These are phyloP conservation scores for Kluyveromyces dobzhanskii DNA, from an alignment of 805 yeast genomes.

Conservation along the genomic window DNA sequence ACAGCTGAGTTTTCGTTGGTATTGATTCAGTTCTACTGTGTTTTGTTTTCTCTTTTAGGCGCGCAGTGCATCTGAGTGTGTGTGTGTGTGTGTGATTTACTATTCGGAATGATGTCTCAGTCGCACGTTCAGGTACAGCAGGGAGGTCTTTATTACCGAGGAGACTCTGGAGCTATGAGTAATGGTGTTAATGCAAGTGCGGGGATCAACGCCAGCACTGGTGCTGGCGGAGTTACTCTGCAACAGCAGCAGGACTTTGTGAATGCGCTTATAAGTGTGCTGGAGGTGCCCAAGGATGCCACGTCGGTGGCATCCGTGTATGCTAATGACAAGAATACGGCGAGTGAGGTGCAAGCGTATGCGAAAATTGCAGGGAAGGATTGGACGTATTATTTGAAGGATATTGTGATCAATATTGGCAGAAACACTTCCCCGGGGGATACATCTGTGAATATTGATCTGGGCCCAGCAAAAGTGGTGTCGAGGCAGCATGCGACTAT, in stretches of 20 bases:
- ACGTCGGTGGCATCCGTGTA: constrained; percentile 68
- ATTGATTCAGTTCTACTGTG: too few relatives aligned
- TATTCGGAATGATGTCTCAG: constrained; percentile 2
- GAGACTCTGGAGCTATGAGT: not conserved
- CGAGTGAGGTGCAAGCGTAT: constrained; percentile 87
- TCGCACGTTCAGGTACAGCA: constrained; percentile 1
- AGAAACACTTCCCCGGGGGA: constrained; percentile 51
- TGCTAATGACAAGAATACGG: constrained; percentile 61
- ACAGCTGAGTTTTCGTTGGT: too few relatives aligned
- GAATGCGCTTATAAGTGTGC: constrained; percentile 63
- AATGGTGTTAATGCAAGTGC: not conserved
- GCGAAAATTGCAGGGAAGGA: constrained; percentile 89
- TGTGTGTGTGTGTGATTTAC: too few relatives aligned
- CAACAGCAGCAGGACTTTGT: constrained; percentile 32
- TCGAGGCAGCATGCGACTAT: constrained; percentile 85
- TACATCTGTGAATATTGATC: constrained; percentile 52
- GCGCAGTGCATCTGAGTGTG: too few relatives aligned
- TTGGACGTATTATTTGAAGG: constrained; percentile 93
- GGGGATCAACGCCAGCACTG: constrained; percentile 3
- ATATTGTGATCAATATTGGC: constrained; percentile 72
- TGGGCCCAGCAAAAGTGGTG: constrained; percentile 97
- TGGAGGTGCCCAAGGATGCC: constrained; percentile 62
- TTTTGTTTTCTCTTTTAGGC: too few relatives aligned
- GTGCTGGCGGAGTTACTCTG: constrained; percentile 3
- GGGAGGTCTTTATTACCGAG: not conserved